Evolutionary conservation across 139 green algal genomes (phyloP), one percentile per base, ranked within the genome.

Genomic region (Diplosphaera chodatii): DNA sequence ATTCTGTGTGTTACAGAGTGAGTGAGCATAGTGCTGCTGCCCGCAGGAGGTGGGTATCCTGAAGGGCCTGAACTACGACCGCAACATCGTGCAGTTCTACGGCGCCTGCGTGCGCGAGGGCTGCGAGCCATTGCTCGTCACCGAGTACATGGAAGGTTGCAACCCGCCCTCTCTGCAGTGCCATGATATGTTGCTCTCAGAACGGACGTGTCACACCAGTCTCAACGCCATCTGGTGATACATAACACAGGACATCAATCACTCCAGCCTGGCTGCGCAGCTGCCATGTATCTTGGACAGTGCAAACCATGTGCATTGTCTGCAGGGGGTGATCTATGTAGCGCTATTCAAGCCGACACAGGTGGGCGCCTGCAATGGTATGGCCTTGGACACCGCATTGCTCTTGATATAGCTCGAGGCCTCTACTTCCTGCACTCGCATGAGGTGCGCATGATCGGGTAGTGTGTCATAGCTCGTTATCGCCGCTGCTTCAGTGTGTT

Each of bases 391-490:
- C 34, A 56, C 20, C 28, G 22, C 27, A 69, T 75, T 31, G 70
- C 70, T 15, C 63, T 75, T 34, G 70, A 75, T 27, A 37, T 75
- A 1, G 63, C 68, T 1, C 55, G 63, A 4, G 70, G 70, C 23
- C 37, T 75, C 27, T 48, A 32, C 22, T 75, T 70, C 63, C 27
- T 75, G 70, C 70, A 75, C 37, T 69, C 63, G 18, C 70, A 68
- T 65, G 68, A 59, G 68, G 68, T 72, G 37, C 6, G 37, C 37
- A n/a, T n/a, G n/a, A n/a, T n/a, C n/a, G n/a, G n/a, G n/a, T n/a
- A n/a, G n/a, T n/a, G n/a, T n/a, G n/a, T n/a, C n/a, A n/a, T n/a
- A n/a, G n/a, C n/a, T n/a, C n/a, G n/a, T n/a, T n/a, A n/a, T n/a
- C n/a, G n/a, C n/a, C n/a, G n/a, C n/a, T n/a, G n/a, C n/a, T n/a